Evolutionary conservation across 306 rosid species (phyloP), one percentile per base, ranked within the genome.

Genomic region (Citrullus mucosospermus): DNA sequence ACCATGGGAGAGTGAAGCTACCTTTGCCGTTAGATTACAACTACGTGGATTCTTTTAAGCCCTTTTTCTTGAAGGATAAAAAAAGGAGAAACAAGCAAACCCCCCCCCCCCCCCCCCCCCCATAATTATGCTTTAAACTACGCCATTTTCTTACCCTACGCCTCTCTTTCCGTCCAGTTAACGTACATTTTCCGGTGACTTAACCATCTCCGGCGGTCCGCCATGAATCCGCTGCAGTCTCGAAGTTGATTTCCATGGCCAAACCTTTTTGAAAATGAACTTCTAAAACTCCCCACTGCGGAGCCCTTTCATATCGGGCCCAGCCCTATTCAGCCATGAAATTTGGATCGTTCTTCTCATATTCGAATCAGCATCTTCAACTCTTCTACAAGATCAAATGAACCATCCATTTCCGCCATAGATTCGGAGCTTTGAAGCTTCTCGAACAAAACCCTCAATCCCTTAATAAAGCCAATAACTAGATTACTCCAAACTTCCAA

Each of bases 371-470:
- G 69, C 69, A 14, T 62, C 69, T 9, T 65, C 76, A 71, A 46
- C 57, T 44, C 57, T 22, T 28, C 59, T 15, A 16, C 41, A 8
- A 50, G 22, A 72, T 72, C 77, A 50, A 15, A 67, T 43, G 73
- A 67, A 72, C 77, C 59, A 72, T 72, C 41, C 77, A 72, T 72
- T 28, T 50, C 39, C 57, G 41, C 59, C 77, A 72, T 72, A 72
- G 77, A 46, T 48, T 46, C 59, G 59, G 14, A 48, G 43, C 44
- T 25, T 53, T 28, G 77, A 72, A 72, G 59, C 57, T 72, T 28
- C 22, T 48, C 22, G 15, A 39, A 48, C 57, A 72, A 72, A 72
- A 25, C 13, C 76, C 18, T 48, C 54, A 11, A 68, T 68, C 17
- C 75, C 55, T 17, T 8, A 63, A 34, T 34, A 65, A 25, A 5